A percentile compares a stretch with the other conserved stretches of the same genome.
These are phyloP conservation scores for Chlamydomonas eustigma DNA, from an alignment of 139 green algal species.

Conservation along the genomic window DNA sequence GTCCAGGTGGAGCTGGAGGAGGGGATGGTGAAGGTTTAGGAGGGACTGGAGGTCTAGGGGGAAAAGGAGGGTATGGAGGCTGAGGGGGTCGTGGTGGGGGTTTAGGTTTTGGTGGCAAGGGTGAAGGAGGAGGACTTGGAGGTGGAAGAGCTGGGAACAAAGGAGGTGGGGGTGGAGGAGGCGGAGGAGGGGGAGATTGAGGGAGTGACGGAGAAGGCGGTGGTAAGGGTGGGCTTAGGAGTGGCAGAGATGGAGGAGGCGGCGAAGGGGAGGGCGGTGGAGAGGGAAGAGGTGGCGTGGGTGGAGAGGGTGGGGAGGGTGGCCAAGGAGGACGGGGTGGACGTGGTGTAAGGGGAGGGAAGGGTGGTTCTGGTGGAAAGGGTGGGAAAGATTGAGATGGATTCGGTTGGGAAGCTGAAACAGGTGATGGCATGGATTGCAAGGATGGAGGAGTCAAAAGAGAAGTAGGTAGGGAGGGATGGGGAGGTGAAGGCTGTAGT, in stretches of 20 bases:
- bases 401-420: too few species aligned
- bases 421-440: too few species aligned
- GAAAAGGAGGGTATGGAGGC: constrained; percentile 6
- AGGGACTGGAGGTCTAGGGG: constrained; percentile 6
- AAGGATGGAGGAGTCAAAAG: too few species aligned
- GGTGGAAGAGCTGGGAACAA: constrained; percentile 13
- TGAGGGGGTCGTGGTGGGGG: not conserved
- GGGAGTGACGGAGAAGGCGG: not conserved
- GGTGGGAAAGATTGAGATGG: too few species aligned
- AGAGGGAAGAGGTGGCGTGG: not conserved
- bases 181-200: constrained; percentile 16
- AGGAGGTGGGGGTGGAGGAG: constrained; percentile 11
- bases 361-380: not conserved
- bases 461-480: too few species aligned
- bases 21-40: constrained; percentile 1
- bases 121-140: constrained; percentile 7
- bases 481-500: too few species aligned
- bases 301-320: not conserved
- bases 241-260: not conserved
- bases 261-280: not conserved
- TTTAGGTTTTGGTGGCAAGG: constrained; percentile 16
- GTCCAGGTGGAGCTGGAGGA: constrained; percentile 4
- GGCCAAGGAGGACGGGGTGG: not conserved
- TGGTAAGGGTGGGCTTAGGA: not conserved
- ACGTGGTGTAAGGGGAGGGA: not conserved